Evolutionary conservation across 352 stramenopile species (phyloP), one percentile per base, ranked within the genome.

Genomic region (Lagenidium sp.): DNA sequence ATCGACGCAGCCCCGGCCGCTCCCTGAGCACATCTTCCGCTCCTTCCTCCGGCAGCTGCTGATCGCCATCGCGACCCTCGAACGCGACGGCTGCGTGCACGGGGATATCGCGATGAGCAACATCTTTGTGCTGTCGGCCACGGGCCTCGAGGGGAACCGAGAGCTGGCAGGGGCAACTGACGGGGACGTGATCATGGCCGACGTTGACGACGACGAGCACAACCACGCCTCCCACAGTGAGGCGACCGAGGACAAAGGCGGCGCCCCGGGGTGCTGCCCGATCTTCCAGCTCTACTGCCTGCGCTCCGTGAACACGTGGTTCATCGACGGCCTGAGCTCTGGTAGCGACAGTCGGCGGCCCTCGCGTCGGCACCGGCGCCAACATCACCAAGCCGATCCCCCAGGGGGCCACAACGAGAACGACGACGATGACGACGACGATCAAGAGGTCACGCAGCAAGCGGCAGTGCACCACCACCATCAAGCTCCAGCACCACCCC

Each of bases 41-140:
- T 81, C 68, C 4, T 76, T 86, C 38, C 42, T 80, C 23, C 55
- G 63, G 8, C 74, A 92, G 53, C 55, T 86, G 47, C 44, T 89
- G 36, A 40, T 86, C 13, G 74, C 67, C 1, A 50, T 84, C 30
- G 42, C 62, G 13, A 68, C 71, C 21, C 47, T 91, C n/a, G 75
- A 88, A 46, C 38, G 44, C 4, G 60, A 55, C 0, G 58, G 63
- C 2, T 52, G 62, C 15, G 50, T 65, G 15, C 75, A 85, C 49
- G 47, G 41, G 12, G 67, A 79, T 19, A 69, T 91, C 39, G 80
- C 65, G 4, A 36, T 60, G 5, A 53, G 60, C 18, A 85, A 60
- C 31, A 81, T 91, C 34, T 46, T 83, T 26, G 75, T 85, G 4
- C 19, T 54, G 4, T n/a, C n/a, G n/a, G n/a, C n/a, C n/a, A n/a